Evolutionary conservation across 2,329 filamentous ascomycete genomes (phyloP), one percentile per base, ranked within the genome.

Genomic region (Fusarium longipes): DNA sequence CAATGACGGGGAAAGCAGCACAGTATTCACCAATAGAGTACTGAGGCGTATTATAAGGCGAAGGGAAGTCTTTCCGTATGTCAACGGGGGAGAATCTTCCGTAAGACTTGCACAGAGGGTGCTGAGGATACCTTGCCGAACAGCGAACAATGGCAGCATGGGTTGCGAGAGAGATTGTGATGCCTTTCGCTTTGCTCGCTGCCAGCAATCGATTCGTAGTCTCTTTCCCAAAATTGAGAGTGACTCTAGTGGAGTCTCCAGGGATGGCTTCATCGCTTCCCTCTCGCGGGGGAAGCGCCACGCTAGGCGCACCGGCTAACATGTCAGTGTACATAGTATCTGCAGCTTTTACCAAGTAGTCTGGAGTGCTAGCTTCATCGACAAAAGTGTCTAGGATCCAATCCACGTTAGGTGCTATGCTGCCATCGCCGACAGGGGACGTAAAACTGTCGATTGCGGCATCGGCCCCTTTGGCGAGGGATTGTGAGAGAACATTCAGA

Each of bases 101-200:
- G 48, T 77, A 77, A 54, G 75, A 71, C 39, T 70, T 73, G 42
- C 42, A 67, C 39, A 63, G 72, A 50, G 33, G 70, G 36, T 70
- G 58, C 24, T 70, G 67, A 29, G 72, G 67, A 61, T 75, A 74
- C 24, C 71, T 74, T n/a, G 70, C 71, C 4, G 70, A 73, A 15
- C 68, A 75, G 10, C 51, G 52, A 32, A 67, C 35, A 6, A 78
- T 40, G 10, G 71, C 73, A 20, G 75, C 74, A 62, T 78, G 76
- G 25, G 74, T 68, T 8, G 75, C 76, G 7, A 75, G 70, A 6
- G 68, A 71, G 14, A 78, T 65, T 18, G 66, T 75, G 22, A 78
- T 49, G 10, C 35, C 44, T 20, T 52, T 52, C 1, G n/a, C 29
- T 14, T 44, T 52, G n/a, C 49, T 52, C 22, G 9, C 22, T 22